Evolutionary conservation across 495 filamentous ascomycete genomes (phyloP).

Genomic region (Penicillium roqueforti): DNA sequence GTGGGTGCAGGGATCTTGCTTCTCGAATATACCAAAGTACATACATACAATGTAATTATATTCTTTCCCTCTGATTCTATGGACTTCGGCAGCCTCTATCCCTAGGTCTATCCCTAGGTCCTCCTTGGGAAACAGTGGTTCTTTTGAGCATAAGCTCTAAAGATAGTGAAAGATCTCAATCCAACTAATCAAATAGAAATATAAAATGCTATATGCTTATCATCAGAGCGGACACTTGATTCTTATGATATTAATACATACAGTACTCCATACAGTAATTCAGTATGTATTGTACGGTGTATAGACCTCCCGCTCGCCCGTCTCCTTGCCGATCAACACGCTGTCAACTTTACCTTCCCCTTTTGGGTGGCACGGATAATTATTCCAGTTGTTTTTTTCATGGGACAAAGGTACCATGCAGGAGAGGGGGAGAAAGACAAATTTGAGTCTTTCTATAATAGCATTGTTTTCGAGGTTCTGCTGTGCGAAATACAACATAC

Average conservation of each 20-base stretch:
- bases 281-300: no score
- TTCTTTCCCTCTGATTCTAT: no score
- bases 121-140: background rate
- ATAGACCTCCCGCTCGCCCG: no score
- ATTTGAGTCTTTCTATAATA: no score
- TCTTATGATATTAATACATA: background rate
- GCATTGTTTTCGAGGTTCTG: background rate
- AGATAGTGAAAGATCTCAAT: background rate
- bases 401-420: conserved; percentile 17
- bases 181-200: background rate
- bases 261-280: background rate
- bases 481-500: background rate
- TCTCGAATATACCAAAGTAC: background rate
- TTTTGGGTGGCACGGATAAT: background rate
- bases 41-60: background rate
- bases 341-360: background rate
- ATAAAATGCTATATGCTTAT: background rate
- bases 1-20: background rate
- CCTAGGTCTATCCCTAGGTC: no score
- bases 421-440: background rate
- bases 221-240: background rate
- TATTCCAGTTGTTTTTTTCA: background rate
- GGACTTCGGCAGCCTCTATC: no score
- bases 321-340: background rate
- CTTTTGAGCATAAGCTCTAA: background rate